Evolutionary conservation across 495 filamentous ascomycete genomes (phyloP).

Genomic region (Hypomontagnella monticulosa): DNA sequence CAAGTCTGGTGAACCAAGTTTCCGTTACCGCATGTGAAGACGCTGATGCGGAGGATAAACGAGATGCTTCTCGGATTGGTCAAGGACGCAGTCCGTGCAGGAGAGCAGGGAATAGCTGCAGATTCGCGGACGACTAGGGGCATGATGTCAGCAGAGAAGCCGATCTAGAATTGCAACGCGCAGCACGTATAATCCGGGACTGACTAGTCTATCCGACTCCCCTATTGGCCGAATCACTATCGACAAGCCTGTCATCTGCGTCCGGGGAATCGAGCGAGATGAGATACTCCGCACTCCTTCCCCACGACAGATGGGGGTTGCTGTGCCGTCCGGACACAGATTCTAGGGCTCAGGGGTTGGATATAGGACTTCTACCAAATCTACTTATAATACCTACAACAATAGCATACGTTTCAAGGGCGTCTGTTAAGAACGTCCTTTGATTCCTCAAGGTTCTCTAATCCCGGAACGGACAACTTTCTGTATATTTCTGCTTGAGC

Average conservation of each 20-base stretch:
- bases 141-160: conserved; percentile 9
- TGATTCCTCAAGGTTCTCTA: neutral
- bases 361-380: neutral
- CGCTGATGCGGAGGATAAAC: conserved; percentile 1
- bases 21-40: neutral
- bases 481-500: neutral
- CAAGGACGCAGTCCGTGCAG: neutral
- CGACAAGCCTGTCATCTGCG: neutral
- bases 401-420: neutral
- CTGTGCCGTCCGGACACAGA: no score
- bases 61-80: neutral
- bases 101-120: conserved; percentile 8
- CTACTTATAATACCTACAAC: conserved; percentile 14
- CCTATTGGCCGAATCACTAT: conserved; percentile 5
- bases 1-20: neutral
- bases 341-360: neutral
- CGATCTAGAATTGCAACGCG: conserved; percentile 5
- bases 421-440: neutral
- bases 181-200: conserved; percentile 9
- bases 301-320: no score
- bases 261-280: neutral
- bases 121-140: conserved; percentile 4
- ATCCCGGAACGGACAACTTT: neutral
- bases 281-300: conserved; percentile 9
- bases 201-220: neutral